Base-by-base conservation (phyloP, 2,329 filamentous ascomycete species). In the Diaporthe sp. region DNA sequence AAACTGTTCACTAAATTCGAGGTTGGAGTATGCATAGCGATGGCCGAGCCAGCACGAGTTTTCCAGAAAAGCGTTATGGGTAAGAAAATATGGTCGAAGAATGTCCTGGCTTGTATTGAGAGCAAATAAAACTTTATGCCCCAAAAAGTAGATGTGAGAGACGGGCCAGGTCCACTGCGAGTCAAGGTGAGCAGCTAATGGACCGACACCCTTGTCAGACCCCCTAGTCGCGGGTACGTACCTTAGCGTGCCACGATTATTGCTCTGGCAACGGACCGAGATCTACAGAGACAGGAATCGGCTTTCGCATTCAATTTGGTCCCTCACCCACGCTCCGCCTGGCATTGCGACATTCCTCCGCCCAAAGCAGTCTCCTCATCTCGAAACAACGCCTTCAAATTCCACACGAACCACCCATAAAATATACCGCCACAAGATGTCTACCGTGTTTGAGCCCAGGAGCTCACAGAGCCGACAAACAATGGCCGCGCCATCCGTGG, bases 391-490 rank as follows among this genome's bases (percentile, higher is more conserved):
- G 51, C 68, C 8, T 20, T 9, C 6, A 28, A 20, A 65, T 42
- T 34, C 44, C 34, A 60, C 37, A 37, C 28, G 73, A 17, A 65
- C 9, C 57, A 28, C 51, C 39, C 63, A 34, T 58, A 42, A 31
- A 72, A 39, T 65, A 72, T 61, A 34, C 55, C 34, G 44, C n/a
- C 47, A 49, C 57, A 77, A 37, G 75, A 93, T 92, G 88, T 83
- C 89, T 42, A 90, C 89, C 47, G 86, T 89, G 77, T 95, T 95
- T 80, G 93, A 94, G 79, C 89, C 92, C 12, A 93, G 93, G 1
- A 88, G 93, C 79, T 94, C 93, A 17, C 90, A 90, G 74, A 92
- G 91, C 84, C 88, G 91, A 80, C 90, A 90, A 78, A 89, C 90
- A 22, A 85, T 90, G 77, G 87, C 90, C 42, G 87, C 91, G 55